Evolutionary conservation across 169 alveolate species (phyloP).

Genomic region (Plasmodium yoelii): DNA sequence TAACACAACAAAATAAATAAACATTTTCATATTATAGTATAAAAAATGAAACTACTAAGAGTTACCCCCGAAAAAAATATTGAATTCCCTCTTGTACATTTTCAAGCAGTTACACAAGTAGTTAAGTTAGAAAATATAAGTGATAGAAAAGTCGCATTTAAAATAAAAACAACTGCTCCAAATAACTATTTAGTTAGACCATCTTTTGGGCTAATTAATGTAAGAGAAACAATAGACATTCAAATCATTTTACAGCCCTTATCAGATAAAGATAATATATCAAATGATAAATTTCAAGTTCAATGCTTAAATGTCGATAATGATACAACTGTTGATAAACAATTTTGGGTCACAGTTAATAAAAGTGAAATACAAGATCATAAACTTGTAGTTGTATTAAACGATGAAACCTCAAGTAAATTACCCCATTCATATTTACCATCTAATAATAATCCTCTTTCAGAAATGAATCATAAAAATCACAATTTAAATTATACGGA

Average conservation of each 20-base stretch:
- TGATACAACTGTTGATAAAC: constrained; percentile 87
- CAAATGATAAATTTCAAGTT: constrained; percentile 88
- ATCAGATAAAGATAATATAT: constrained; percentile 86
- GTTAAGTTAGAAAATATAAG: constrained; percentile 88
- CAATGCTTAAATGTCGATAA: constrained; percentile 84
- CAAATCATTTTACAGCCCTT: constrained; percentile 91
- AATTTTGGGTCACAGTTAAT: constrained; percentile 87
- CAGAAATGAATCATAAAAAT: constrained; percentile 80
- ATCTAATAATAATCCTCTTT: constrained; percentile 81
- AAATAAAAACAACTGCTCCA: constrained; percentile 92
- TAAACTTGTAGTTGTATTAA: constrained; percentile 87
- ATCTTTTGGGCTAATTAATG: constrained; percentile 87
- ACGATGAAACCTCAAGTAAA: constrained; percentile 82
- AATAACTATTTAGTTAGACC: constrained; percentile 91
- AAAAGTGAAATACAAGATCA: constrained; percentile 88
- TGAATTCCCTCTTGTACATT: constrained; percentile 90
- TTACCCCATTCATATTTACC: constrained; percentile 81
- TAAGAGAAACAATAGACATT: constrained; percentile 85
- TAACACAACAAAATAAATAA: too few relatives aligned
- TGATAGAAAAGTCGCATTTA: constrained; percentile 88
- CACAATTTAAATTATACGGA: constrained; percentile 85
- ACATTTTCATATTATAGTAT: neutral
- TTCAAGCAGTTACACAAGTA: constrained; percentile 88
- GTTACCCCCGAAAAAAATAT: constrained; percentile 89
- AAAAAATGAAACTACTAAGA: constrained; percentile 81